phyloP scores from a whole-genome alignment of 2,329 filamentous ascomycete genomes.

The Magnaporthales sp. region DNA sequence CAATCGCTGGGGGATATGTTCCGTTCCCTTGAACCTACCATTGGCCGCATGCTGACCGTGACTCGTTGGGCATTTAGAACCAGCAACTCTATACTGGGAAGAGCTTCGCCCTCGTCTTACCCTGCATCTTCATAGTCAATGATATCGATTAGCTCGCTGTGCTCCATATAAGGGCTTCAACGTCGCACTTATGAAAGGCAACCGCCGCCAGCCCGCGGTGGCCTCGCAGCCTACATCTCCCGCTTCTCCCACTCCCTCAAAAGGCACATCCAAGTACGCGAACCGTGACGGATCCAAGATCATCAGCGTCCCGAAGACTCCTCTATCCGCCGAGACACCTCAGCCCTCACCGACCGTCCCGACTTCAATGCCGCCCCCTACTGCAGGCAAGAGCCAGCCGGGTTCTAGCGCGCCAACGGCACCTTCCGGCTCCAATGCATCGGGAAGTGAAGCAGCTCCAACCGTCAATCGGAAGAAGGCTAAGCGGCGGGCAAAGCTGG shows the following conservation, averaged over 20 bases:
- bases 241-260: constrained; percentile 38
- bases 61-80: not conserved
- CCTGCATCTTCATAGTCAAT: not conserved
- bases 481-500: constrained; percentile 82
- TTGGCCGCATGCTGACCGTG: not conserved
- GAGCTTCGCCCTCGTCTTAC: not conserved
- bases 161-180: not conserved
- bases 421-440: not conserved
- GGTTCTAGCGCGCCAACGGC: not conserved
- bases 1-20: not conserved
- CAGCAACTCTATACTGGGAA: not conserved
- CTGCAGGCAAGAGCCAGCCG: constrained; percentile 8
- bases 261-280: constrained; percentile 50
- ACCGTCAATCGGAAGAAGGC: constrained; percentile 87
- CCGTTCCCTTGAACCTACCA: not conserved
- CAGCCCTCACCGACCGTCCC: constrained; percentile 40
- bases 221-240: constrained; percentile 20
- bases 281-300: constrained; percentile 64
- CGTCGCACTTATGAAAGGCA: constrained; percentile 22
- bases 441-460: constrained; percentile 9
- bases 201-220: constrained; percentile 19
- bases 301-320: constrained; percentile 54
- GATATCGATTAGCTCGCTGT: not conserved
- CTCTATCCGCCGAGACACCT: constrained; percentile 40
- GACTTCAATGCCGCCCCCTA: constrained; percentile 22